These are phyloP conservation scores for Soucietia sequanensis DNA, from an alignment of 805 yeast species.

Conservation along the genomic window DNA sequence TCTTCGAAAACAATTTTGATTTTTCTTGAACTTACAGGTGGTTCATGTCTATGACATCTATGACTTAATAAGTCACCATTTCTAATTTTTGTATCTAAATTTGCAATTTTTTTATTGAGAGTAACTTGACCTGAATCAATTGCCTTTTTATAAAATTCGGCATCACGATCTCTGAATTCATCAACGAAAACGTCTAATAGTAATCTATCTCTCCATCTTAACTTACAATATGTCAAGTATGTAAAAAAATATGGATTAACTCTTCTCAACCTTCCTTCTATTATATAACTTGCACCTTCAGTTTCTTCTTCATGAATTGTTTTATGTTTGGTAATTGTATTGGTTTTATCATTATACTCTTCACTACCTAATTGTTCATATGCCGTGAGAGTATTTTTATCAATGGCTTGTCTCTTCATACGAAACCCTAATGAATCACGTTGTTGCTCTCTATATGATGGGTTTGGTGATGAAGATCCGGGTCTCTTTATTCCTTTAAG, in stretches of 20 bases:
- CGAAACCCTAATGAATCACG: constrained; percentile 50
- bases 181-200: constrained; percentile 74
- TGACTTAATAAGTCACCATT: constrained; percentile 87
- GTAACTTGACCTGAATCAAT: constrained; percentile 65
- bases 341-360: constrained; percentile 14
- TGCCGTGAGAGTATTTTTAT: constrained; percentile 42
- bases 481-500: constrained; percentile 10
- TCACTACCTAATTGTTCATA: constrained; percentile 40
- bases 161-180: constrained; percentile 82
- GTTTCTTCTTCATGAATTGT: constrained; percentile 55
- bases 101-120: constrained; percentile 66
- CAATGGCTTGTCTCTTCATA: constrained; percentile 42
- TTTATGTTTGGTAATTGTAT: constrained; percentile 21
- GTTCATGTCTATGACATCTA: constrained; percentile 85
- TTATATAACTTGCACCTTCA: constrained; percentile 54
- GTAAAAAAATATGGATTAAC: constrained; percentile 87
- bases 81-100: constrained; percentile 59
- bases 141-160: constrained; percentile 56
- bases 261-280: constrained; percentile 63
- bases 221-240: constrained; percentile 86
- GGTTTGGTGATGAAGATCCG: constrained; percentile 8
- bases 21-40: constrained; percentile 63
- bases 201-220: constrained; percentile 86
- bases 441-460: too few relatives aligned
- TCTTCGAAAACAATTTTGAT: constrained; percentile 72